phyloP scores from a whole-genome alignment of 306 rosid species.

The Fagus crenata region DNA sequence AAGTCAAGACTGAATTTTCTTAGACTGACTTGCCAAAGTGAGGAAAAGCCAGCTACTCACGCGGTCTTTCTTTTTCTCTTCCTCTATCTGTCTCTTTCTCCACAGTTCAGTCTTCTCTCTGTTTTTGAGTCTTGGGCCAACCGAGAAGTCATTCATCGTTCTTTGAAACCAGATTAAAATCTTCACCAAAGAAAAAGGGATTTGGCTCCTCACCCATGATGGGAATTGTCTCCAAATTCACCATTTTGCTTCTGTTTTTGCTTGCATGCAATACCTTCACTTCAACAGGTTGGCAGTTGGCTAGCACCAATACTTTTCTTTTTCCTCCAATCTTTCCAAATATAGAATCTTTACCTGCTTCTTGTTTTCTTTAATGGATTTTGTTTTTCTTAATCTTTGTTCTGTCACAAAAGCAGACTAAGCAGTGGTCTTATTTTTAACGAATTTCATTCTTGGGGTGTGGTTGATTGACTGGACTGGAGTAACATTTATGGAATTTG shows the following conservation, averaged over 20 bases:
- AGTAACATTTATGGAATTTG: slow-evolving; percentile 18
- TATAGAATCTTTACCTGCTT: slow-evolving; percentile 2
- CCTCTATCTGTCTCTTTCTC: not conserved
- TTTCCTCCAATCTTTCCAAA: slow-evolving; percentile 6
- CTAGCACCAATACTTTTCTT: slow-evolving; percentile 12
- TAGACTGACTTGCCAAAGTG: not conserved
- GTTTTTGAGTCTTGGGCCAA: not conserved
- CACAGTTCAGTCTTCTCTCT: not conserved
- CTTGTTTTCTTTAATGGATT: slow-evolving; percentile 22
- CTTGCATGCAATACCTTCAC: slow-evolving; percentile 39
- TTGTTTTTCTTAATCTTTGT: slow-evolving; percentile 5
- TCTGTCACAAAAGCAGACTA: not conserved
- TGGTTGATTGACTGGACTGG: slow-evolving; percentile 19
- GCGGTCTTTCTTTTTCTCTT: not conserved
- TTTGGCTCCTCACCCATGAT: slow-evolving; percentile 11
- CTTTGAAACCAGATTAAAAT: slow-evolving; percentile 2
- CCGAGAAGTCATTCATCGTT: slow-evolving; percentile 7
- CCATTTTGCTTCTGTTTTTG: slow-evolving; percentile 38
- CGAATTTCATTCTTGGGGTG: slow-evolving; percentile 11
- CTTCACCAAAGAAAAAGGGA: slow-evolving; percentile 30
- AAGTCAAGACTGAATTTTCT: not conserved
- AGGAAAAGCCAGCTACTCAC: not conserved
- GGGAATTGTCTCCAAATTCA: slow-evolving; percentile 23
- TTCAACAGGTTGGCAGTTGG: slow-evolving; percentile 51
- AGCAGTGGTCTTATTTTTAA: not conserved